Percentiles rank a stretch among this genome's conserved stretches.
Evolutionary conservation across 2,329 filamentous ascomycete species (phyloP).

Genomic region (Madurella fahalii): DNA sequence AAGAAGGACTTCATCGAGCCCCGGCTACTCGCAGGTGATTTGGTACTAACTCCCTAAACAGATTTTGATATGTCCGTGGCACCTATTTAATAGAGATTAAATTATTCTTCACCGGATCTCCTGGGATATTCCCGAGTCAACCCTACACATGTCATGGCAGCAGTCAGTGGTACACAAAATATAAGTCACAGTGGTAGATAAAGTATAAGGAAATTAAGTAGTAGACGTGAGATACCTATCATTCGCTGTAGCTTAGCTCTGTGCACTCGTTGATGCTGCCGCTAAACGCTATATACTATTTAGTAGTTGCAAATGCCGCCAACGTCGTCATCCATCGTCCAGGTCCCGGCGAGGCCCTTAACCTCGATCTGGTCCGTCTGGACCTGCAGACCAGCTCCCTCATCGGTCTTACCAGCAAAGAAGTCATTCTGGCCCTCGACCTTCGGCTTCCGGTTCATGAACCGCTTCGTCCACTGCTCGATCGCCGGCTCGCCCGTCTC

Average conservation of each 20-base stretch:
- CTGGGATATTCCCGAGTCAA: too few species aligned
- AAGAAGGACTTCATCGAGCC: too few species aligned
- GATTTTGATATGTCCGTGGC: too few species aligned
- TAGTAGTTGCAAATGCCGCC: slow-evolving; percentile 59
- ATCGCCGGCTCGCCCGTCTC: slow-evolving; percentile 93
- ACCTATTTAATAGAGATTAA: too few species aligned
- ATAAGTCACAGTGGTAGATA: too few species aligned
- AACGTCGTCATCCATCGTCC: slow-evolving; percentile 80
- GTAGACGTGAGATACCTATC: too few species aligned
- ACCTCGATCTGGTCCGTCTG: slow-evolving; percentile 48
- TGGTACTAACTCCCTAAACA: too few species aligned
- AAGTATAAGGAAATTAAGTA: too few species aligned
- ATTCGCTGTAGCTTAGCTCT: background rate
- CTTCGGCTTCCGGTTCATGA: slow-evolving; percentile 52
- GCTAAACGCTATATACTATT: background rate
- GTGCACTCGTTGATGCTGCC: background rate
- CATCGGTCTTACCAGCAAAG: slow-evolving; percentile 52
- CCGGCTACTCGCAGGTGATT: too few species aligned
- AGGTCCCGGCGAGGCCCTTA: slow-evolving; percentile 72
- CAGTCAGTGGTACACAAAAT: too few species aligned
- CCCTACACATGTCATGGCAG: too few species aligned
- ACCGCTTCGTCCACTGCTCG: slow-evolving; percentile 55
- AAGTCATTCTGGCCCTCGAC: slow-evolving; percentile 52
- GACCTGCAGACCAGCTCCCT: slow-evolving; percentile 35
- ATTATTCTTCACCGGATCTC: too few species aligned